Evolutionary conservation across 2,329 filamentous ascomycete genomes (phyloP).

Genomic region (Orbilia quercus): DNA sequence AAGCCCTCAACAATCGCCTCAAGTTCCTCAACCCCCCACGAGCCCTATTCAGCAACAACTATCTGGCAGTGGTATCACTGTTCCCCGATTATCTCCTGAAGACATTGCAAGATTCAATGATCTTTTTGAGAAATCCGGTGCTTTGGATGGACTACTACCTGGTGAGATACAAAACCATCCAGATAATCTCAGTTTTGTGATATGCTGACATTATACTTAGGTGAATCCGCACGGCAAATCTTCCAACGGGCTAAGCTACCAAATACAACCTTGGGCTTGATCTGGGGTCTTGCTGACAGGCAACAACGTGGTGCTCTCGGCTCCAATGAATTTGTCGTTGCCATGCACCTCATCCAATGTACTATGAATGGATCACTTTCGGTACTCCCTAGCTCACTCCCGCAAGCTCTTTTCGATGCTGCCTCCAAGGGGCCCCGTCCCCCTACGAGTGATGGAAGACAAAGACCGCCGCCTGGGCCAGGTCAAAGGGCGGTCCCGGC

Average conservation of each 20-base stretch:
- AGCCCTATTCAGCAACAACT: slow-evolving; percentile 63
- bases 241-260: slow-evolving; percentile 92
- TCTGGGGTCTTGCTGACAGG: slow-evolving; percentile 95
- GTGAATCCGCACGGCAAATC: slow-evolving; percentile 89
- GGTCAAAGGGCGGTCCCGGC: slow-evolving; percentile 67
- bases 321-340: slow-evolving; percentile 92
- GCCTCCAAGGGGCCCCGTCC: slow-evolving; percentile 76
- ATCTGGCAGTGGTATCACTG: slow-evolving; percentile 76
- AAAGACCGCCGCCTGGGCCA: slow-evolving; percentile 65
- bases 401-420: slow-evolving; percentile 88
- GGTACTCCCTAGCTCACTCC: slow-evolving; percentile 80
- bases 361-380: slow-evolving; percentile 86
- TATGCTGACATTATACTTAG: slow-evolving; percentile 63
- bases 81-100: slow-evolving; percentile 86
- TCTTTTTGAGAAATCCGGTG: slow-evolving; percentile 89
- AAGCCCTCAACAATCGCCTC: slow-evolving; percentile 60
- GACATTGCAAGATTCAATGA: slow-evolving; percentile 88
- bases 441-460: slow-evolving; percentile 61
- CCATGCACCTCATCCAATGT: slow-evolving; percentile 95
- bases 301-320: slow-evolving; percentile 90
- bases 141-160: slow-evolving; percentile 79
- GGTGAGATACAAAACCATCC: slow-evolving; percentile 62
- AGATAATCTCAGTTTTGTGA: not conserved
- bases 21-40: slow-evolving; percentile 67
- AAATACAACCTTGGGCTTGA: slow-evolving; percentile 89